A percentile compares a stretch with the other conserved stretches of the same genome.
Conservation (phyloP, 176 grass and related monocot genomes). For the Pharus latifolius region DNA sequence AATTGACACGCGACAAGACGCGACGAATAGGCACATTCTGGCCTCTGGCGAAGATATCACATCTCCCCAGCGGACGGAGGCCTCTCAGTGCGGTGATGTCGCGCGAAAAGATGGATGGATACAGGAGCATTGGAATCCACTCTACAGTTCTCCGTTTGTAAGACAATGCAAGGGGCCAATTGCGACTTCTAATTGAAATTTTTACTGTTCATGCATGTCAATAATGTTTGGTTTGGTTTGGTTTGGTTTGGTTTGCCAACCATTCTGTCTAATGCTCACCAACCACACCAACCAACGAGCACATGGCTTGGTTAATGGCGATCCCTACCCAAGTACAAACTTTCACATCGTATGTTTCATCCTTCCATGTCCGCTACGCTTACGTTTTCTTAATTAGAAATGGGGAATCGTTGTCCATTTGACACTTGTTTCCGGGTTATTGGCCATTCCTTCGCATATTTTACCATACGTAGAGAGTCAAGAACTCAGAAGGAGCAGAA, state of each 20-base stretch:
- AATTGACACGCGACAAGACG: slow-evolving; percentile 16
- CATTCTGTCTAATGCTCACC: slow-evolving; percentile 1
- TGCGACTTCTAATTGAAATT: too few species aligned
- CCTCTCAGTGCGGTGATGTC: slow-evolving; percentile 2
- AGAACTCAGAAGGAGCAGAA: too few species aligned
- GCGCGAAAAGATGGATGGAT: background rate
- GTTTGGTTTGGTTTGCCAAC: slow-evolving; percentile 11
- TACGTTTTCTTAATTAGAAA: background rate
- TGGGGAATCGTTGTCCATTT: background rate
- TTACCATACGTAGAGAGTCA: too few species aligned
- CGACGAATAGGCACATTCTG: slow-evolving; percentile 8
- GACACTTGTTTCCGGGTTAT: slow-evolving; percentile 12
- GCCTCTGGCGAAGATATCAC: slow-evolving; percentile 3
- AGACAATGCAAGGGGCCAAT: too few species aligned
- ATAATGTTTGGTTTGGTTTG: too few species aligned
- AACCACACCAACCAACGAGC: slow-evolving; percentile 30
- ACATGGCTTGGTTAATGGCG: slow-evolving; percentile 23
- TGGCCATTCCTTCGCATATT: background rate
- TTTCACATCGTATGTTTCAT: background rate
- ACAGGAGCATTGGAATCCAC: slow-evolving; percentile 3
- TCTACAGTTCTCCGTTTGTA: background rate
- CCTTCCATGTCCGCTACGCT: slow-evolving; percentile 2
- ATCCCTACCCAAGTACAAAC: too few species aligned
- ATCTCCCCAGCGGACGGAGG: background rate
- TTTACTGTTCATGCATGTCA: too few species aligned